Evolutionary conservation across 306 rosid genomes (phyloP), one percentile per base, ranked within the genome.

Genomic region (Quercus dentata): DNA sequence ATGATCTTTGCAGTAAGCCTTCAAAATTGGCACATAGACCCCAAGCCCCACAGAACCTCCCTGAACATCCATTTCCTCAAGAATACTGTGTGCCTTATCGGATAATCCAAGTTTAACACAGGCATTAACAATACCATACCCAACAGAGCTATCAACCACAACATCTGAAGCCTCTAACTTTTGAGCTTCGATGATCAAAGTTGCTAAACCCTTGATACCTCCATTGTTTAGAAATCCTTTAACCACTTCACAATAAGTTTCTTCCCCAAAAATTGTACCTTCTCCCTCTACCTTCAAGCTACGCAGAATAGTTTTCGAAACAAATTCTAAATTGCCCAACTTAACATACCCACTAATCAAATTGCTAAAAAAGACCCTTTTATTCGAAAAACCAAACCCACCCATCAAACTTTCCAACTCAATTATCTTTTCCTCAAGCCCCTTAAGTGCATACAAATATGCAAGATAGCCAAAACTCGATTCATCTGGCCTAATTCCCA

Each of bases 41-140:
- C 98, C 99, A 57, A 93, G 96, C 77, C 97, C 95, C 57, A 90
- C 85, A 76, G 90, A 89, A 67, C 86, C 92, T 81, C 93, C 96
- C 78, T 78, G 84, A 56, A 87, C 89, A 83, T 86, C 89, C 90
- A 95, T 91, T 77, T 91, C 94, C 65, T 90, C 92, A 46, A 95
- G 92, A 88, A 95, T 88, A 80, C 83, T 79, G 74, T 88, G 99
- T 12, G 94, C 99, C 84, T 91, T 95, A 56, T 95, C 92, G 0
- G 91, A 85, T 64, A 93, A 75, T 74, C 96, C 97, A 70, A 81
- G 83, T 74, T 75, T 83, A 71, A 95, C 94, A 82, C 98, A 91
- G 0, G 97, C 99, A 88, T 81, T 86, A 76, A 90, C 82, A 86
- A 92, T 75, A 68, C 98, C 94, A 72, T 79, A 91, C 44, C 97